Percentiles rank a stretch among this genome's conserved stretches.
phyloP scores from a whole-genome alignment of 192 early-diverging fungal genomes.

The Umbelopsis sp. region DNA sequence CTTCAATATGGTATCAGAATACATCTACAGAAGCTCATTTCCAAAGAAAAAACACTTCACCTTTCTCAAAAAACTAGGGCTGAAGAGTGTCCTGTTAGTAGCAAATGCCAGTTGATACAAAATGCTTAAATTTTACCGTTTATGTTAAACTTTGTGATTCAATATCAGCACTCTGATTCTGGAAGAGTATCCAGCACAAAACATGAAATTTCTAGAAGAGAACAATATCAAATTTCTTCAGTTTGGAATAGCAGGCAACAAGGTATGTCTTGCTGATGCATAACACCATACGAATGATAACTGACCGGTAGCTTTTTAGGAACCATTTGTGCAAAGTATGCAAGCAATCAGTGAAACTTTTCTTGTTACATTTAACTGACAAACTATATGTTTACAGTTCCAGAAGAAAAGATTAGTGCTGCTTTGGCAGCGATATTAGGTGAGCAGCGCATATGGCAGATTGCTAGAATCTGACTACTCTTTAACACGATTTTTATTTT shows the following conservation, averaged over 20 bases:
- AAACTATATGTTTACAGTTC: constrained; percentile 41
- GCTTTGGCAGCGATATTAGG: constrained; percentile 58
- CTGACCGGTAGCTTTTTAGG: constrained; percentile 35
- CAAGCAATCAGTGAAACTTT: background rate
- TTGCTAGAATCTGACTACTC: constrained; percentile 27
- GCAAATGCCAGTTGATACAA: background rate
- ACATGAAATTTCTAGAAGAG: constrained; percentile 79
- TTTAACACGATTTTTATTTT: background rate
- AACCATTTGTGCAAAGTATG: constrained; percentile 70
- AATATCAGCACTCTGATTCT: constrained; percentile 78
- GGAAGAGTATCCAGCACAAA: constrained; percentile 91
- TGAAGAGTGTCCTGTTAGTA: constrained; percentile 85
- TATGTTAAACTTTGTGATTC: background rate
- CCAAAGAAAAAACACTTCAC: constrained; percentile 92
- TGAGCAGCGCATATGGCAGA: constrained; percentile 5
- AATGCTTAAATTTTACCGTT: background rate
- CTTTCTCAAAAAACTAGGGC: constrained; percentile 84
- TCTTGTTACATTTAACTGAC: background rate
- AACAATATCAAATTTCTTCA: constrained; percentile 85
- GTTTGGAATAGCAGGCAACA: constrained; percentile 91
- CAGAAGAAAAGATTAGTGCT: constrained; percentile 62
- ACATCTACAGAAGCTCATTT: constrained; percentile 93
- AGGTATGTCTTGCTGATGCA: constrained; percentile 51
- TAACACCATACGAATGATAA: background rate
- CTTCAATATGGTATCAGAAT: constrained; percentile 93